Conservation (phyloP, 2,329 filamentous ascomycete genomes). For the Colletotrichum limetticola region DNA sequence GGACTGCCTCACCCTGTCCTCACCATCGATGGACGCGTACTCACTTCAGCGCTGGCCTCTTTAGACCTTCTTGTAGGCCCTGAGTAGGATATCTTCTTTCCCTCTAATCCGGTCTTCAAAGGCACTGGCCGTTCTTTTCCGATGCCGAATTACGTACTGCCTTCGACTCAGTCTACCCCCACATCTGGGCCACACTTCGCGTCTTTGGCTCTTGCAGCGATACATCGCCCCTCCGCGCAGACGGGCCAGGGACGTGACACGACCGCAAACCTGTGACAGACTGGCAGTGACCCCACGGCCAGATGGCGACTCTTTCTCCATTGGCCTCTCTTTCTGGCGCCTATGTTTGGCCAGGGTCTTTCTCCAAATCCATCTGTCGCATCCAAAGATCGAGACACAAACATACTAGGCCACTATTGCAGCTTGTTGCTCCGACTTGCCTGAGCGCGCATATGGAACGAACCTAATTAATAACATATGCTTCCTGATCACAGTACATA, state of each 20-base stretch:
- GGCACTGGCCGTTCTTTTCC: neutral
- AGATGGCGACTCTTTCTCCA: neutral
- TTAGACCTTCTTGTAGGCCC: neutral
- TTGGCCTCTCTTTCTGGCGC: neutral
- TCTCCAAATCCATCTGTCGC: neutral
- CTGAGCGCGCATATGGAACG: neutral
- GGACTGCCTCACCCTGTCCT: neutral
- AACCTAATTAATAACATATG: neutral
- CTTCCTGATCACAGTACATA: neutral
- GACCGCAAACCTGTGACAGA: neutral
- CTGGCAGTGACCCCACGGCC: slow-evolving; percentile 1
- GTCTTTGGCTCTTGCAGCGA: neutral
- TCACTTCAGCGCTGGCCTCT: neutral
- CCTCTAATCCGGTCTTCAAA: neutral
- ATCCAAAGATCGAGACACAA: neutral
- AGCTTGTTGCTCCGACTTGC: neutral
- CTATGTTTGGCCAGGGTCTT: neutral
- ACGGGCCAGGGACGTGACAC: slow-evolving; percentile 5
- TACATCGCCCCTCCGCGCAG: neutral
- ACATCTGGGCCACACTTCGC: slow-evolving; percentile 12
- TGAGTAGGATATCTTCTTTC: neutral
- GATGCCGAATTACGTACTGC: slow-evolving; percentile 11
- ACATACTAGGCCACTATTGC: neutral
- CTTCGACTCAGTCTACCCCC: slow-evolving; percentile 27
- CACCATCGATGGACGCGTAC: neutral